Evolutionary conservation across 1,139 yeast genomes (phyloP).

Genomic region (Pichia sp.): DNA sequence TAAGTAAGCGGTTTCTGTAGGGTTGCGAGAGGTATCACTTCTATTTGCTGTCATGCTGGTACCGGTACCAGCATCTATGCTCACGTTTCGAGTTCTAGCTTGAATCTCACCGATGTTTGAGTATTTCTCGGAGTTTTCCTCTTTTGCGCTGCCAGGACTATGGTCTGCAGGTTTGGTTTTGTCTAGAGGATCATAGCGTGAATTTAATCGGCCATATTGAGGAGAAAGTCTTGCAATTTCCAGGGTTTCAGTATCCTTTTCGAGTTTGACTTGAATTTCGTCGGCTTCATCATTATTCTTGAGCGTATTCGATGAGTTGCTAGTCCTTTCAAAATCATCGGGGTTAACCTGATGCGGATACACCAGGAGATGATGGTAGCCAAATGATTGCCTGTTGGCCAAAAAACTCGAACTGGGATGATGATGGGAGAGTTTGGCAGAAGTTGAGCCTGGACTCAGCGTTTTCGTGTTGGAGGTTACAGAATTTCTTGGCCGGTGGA

Average conservation of each 20-base stretch:
- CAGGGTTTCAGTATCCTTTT: neutral
- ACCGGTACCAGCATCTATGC: slow-evolving; percentile 2
- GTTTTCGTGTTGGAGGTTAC: neutral
- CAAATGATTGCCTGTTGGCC: neutral
- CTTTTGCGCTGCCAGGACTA: neutral
- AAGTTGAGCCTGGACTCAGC: neutral
- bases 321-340: neutral
- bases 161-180: neutral
- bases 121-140: neutral
- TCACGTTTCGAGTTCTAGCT: neutral
- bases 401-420: neutral
- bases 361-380: neutral
- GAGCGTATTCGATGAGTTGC: neutral
- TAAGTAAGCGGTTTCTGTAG: slow-evolving; percentile 5
- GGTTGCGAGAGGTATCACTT: slow-evolving; percentile 9
- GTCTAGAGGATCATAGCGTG: neutral
- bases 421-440: neutral
- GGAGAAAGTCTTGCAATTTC: neutral
- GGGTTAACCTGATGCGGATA: neutral
- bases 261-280: neutral
- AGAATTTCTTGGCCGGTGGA: neutral
- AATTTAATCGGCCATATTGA: neutral
- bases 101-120: neutral
- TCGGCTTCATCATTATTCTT: neutral
- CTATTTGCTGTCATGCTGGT: slow-evolving; percentile 1